Evolutionary conservation across 2,329 filamentous ascomycete species (phyloP).

Genomic region (Phoma sp.): DNA sequence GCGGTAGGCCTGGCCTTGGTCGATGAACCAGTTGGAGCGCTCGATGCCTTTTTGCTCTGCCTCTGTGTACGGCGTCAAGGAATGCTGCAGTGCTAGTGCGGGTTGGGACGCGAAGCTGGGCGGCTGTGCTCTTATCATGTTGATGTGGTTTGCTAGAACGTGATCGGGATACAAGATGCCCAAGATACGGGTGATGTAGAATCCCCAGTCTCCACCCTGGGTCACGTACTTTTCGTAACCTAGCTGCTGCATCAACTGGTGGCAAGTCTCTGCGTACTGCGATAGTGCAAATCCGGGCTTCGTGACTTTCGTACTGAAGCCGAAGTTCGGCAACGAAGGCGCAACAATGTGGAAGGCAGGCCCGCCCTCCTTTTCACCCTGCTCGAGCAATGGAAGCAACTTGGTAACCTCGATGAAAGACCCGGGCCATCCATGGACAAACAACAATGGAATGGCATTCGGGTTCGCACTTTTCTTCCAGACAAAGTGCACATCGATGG

Average conservation of each 20-base stretch:
- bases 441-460: constrained; percentile 68
- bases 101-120: constrained; percentile 58
- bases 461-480: constrained; percentile 61
- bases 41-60: constrained; percentile 60
- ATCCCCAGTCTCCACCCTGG: constrained; percentile 76
- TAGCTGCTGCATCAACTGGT: constrained; percentile 72
- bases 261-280: constrained; percentile 68
- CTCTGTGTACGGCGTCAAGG: constrained; percentile 60
- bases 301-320: constrained; percentile 58
- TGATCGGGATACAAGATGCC: constrained; percentile 64
- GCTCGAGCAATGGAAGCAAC: constrained; percentile 58
- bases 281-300: constrained; percentile 64
- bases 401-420: constrained; percentile 72
- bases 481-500: constrained; percentile 69
- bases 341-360: constrained; percentile 62
- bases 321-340: constrained; percentile 63
- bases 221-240: constrained; percentile 65
- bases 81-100: constrained; percentile 62
- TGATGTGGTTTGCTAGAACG: constrained; percentile 67
- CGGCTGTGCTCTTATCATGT: constrained; percentile 59
- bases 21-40: constrained; percentile 63
- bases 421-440: constrained; percentile 75
- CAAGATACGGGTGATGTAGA: constrained; percentile 68
- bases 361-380: constrained; percentile 37
- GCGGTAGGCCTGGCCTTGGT: constrained; percentile 66